These are phyloP conservation scores for Arthrobotrys pseudoclavata DNA, from an alignment of 2,329 filamentous ascomycete genomes.

Conservation along the genomic window DNA sequence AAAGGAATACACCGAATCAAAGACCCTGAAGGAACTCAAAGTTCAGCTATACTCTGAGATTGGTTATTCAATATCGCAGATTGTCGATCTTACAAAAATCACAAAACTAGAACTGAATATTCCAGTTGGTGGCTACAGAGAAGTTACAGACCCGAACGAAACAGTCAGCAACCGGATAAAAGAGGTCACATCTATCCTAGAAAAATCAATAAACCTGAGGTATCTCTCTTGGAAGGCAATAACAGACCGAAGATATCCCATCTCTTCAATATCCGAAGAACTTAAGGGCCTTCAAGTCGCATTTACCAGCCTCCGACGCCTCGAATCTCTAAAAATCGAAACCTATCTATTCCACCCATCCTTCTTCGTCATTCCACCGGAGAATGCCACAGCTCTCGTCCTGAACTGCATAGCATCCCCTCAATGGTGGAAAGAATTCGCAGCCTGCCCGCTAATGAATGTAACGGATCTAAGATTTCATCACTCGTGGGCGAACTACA, in stretches of 20 bases:
- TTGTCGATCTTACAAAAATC: neutral
- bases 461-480: slow-evolving; percentile 3
- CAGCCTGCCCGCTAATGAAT: neutral
- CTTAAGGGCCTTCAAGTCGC: neutral
- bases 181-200: neutral
- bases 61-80: neutral
- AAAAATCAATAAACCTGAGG: neutral
- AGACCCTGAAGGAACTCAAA: neutral
- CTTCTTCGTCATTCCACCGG: neutral
- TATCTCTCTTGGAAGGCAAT: neutral
- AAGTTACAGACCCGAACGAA: neutral
- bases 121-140: neutral
- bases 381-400: neutral
- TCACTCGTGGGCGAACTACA: neutral
- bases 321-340: neutral
- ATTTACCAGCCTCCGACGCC: neutral
- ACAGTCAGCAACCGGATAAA: neutral
- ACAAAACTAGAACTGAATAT: neutral
- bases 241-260: too few species aligned
- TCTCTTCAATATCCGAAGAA: neutral
- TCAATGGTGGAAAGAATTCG: slow-evolving; percentile 2
- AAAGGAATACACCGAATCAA: neutral
- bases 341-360: slow-evolving; percentile 1
- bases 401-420: neutral
- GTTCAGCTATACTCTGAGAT: neutral